phyloP scores from a whole-genome alignment of 257 asterid species.

The Solanum bulbocastanum region DNA sequence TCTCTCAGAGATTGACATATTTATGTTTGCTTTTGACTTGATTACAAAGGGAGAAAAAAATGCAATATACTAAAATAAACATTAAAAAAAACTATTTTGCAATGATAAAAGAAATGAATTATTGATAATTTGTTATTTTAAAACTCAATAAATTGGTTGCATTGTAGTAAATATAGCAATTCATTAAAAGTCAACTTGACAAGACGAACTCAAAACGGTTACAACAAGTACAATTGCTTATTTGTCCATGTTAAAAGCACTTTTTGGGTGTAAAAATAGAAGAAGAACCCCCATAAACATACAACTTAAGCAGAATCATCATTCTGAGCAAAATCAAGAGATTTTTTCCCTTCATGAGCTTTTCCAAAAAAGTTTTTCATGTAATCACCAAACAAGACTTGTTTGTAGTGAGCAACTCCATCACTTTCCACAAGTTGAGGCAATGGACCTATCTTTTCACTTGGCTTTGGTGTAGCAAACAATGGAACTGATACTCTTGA shows the following conservation, averaged over 20 bases:
- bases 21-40: neutral
- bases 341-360: conserved; percentile 26
- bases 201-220: neutral
- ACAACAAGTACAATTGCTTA: neutral
- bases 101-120: neutral
- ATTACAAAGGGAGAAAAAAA: neutral
- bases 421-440: conserved; percentile 21
- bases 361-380: conserved; percentile 22
- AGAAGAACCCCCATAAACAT: neutral
- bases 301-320: neutral
- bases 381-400: conserved; percentile 22
- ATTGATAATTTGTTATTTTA: neutral
- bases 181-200: neutral
- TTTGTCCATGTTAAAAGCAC: neutral
- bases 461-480: conserved; percentile 17
- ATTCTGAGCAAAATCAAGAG: conserved; percentile 15
- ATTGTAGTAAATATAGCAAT: neutral
- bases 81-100: neutral
- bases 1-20: neutral
- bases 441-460: conserved; percentile 20
- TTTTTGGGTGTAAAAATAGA: neutral
- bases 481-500: conserved; percentile 30
- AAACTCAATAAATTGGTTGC: neutral
- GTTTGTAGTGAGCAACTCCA: conserved; percentile 12
- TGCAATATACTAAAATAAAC: neutral